Base-by-base conservation (phyloP, 2,329 filamentous ascomycete species). In the Pleomassaria siparia region DNA sequence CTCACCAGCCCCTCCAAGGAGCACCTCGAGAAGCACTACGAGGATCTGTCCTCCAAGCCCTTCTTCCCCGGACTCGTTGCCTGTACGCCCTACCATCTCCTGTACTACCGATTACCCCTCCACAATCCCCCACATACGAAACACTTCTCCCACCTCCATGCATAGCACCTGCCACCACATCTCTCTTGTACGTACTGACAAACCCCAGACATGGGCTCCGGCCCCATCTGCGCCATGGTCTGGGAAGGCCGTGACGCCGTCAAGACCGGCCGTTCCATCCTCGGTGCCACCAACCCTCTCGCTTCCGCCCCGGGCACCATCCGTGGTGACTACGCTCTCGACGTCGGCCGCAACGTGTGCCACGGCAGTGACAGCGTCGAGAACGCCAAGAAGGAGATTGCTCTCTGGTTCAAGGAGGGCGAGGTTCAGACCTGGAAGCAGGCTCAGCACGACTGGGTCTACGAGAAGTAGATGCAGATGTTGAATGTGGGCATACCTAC, bases 331-430 rank as follows among this genome's bases (percentile, higher is more conserved):
- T 91, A 76, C 76, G 88, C 88, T 76, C 88, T 92, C 67, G 86
- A 90, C 69, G 87, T 91, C 73, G 94, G 94, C 80, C 90, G 92
- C 77, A 99, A 99, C 83, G 91, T 97, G 80, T 97, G 92, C 89
- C 94, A 99, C 86, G 94, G 94, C 75, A 96, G 91, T 77, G 94
- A 99, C 84, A 86, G 83, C 74, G 92, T 99, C 78, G 94, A 99
- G 86, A 96, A 85, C 81, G 94, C 94, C 79, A 85, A 97, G 88
- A 96, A 97, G 89, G 94, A 99, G 84, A 99, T 99, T 74, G 87
- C 87, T 70, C 86, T 97, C 74, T 99, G 94, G 94, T 99, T 99
- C 88, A 86, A 88, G 78, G 80, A 88, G 64, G 85, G 84, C 64
- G 94, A 97, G 77, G 74, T 96, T 71, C 77, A 90, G 77, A 81